Evolutionary conservation across 1,284 basidiomycete genomes (phyloP), one percentile per base, ranked within the genome.

Genomic region (Wolfiporia cocos): DNA sequence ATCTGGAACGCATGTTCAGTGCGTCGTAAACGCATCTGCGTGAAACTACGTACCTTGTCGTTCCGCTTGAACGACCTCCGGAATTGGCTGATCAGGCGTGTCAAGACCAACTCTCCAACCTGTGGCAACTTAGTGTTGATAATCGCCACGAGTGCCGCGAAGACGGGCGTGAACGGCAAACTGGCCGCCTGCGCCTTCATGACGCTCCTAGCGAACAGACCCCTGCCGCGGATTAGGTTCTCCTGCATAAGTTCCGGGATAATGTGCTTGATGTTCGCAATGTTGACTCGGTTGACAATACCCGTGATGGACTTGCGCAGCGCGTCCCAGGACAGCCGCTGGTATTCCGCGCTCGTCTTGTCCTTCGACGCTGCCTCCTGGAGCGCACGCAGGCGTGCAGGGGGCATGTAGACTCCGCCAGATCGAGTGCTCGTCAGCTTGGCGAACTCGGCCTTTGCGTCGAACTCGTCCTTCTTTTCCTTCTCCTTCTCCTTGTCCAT

Each of bases 181-280:
- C 95, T 99, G 3, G 94, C 81, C 0, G 92, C 78, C 63, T 99
- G 96, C 3, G 95, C 95, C 57, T 96, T 93, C 94, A 99, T 99
- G 54, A 99, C 78, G 48, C 93, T 95, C 49, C 95, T 74, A 21
- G 87, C 76, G 60, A 96, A 95, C 31, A 97, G 70, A 1, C 93
- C 93, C 32, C 90, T 76, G 0, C 93, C 93, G 33, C 92, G 81
- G 48, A 96, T 81, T 26, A 97, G 76, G 63, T 97, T 95, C 66
- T 97, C 94, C 4, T 79, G 68, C 59, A 97, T 95, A 21, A 97
- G 65, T 61, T 99, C 95, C 1, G 95, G 96, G 0, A 97, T 82
- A 55, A 99, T 84, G 54, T 88, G 80, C 68, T 99, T 99, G 78
- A 98, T 99, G 64, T 99, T 99, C 51, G 85, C 77, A 18, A 92